Percentiles rank a stretch among this genome's conserved stretches.
Conservation (phyloP, 75 land plant genomes). For the Gnetum montanum region DNA sequence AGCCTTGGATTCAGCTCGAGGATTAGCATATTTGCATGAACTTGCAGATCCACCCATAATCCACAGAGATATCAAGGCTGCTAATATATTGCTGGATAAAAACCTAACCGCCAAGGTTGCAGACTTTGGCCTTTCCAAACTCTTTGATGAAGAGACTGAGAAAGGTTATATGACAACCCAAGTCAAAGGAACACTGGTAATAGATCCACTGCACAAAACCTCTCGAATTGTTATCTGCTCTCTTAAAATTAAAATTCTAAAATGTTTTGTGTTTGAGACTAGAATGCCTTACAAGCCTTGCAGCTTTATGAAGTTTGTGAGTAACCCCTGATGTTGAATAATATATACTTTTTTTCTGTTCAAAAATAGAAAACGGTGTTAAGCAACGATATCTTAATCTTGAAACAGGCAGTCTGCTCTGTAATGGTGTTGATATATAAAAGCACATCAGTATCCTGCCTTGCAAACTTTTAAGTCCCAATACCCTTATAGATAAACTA, state of each 20-base stretch:
- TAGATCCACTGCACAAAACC: neutral
- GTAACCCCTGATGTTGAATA: no score
- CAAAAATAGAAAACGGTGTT: no score
- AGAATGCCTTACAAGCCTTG: no score
- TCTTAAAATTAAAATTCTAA: neutral
- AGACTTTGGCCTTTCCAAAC: conserved; percentile 26
- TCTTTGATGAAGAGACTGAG: neutral
- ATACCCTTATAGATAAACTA: no score
- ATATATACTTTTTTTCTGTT: no score
- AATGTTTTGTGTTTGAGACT: neutral
- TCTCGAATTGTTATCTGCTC: neutral
- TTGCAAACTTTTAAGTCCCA: no score
- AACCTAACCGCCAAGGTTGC: conserved; percentile 26
- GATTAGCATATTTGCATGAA: conserved; percentile 31
- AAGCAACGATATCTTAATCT: no score
- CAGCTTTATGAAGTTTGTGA: no score
- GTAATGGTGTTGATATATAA: no score
- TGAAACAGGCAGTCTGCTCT: no score
- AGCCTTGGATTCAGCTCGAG: conserved; percentile 28
- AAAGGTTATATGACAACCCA: conserved; percentile 8
- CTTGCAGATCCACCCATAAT: conserved; percentile 25
- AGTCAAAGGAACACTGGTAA: conserved; percentile 31
- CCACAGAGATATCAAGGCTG: conserved; percentile 30
- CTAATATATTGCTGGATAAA: conserved; percentile 30
- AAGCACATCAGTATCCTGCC: no score